Conservation (phyloP, 2,329 filamentous ascomycete genomes). For the Exophiala calicioides region DNA sequence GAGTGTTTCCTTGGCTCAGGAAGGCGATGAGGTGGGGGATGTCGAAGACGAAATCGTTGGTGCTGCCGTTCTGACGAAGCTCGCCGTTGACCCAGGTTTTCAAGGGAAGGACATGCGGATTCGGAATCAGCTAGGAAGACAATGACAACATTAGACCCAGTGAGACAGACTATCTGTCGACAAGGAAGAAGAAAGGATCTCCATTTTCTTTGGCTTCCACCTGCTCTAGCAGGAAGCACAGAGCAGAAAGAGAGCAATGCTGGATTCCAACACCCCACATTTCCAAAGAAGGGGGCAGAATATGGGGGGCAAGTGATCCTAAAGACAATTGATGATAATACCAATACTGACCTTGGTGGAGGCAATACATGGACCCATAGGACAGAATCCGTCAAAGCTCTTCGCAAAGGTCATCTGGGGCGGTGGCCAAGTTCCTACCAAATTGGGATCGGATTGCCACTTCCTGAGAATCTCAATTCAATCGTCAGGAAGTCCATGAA, state of each 20-base stretch:
- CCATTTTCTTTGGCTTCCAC: no score
- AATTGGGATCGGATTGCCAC: slow-evolving; percentile 5
- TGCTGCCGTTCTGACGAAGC: slow-evolving; percentile 40
- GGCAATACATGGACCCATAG: slow-evolving; percentile 40
- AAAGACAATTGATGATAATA: no score
- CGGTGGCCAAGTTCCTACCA: slow-evolving; percentile 7
- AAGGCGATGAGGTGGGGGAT: slow-evolving; percentile 40
- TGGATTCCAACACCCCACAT: no score
- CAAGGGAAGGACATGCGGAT: slow-evolving; percentile 36
- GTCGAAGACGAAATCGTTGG: slow-evolving; percentile 41
- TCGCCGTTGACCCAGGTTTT: slow-evolving; percentile 39
- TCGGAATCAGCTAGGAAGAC: no score
- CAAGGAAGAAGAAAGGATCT: no score
- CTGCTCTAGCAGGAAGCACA: no score
- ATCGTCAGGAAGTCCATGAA: background rate
- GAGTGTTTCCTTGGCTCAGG: slow-evolving; percentile 40
- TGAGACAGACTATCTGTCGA: no score
- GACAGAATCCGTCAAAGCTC: slow-evolving; percentile 40
- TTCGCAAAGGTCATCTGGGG: slow-evolving; percentile 36
- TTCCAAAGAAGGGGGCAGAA: no score
- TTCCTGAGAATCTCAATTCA: slow-evolving; percentile 1
- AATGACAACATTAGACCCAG: no score
- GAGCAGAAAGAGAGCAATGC: no score
- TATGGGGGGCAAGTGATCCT: no score
- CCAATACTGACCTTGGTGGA: slow-evolving; percentile 21